These are phyloP conservation scores for Lichtheimia ornata DNA, from an alignment of 371 early-diverging fungal genomes.

Conservation along the genomic window DNA sequence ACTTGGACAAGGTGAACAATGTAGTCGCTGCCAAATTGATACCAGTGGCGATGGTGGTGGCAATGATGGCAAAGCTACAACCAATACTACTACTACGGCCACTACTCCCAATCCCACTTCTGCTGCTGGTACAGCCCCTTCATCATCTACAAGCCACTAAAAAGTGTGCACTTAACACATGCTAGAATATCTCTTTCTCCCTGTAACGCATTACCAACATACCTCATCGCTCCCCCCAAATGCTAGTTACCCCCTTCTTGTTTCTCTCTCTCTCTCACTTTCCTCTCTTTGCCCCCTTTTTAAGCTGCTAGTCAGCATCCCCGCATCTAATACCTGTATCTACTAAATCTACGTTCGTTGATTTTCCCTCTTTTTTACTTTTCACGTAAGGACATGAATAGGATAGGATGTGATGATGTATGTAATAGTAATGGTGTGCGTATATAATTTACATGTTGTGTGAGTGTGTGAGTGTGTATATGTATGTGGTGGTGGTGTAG, in stretches of 20 bases:
- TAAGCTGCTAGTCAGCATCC: no score
- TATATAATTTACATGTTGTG: neutral
- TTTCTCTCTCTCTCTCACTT: no score
- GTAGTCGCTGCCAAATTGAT: constrained; percentile 16
- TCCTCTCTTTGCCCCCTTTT: no score
- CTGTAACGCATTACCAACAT: no score
- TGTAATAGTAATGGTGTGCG: no score
- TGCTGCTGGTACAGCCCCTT: neutral
- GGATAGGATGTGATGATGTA: no score
- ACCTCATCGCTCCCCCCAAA: no score
- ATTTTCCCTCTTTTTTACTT: neutral
- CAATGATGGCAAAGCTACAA: constrained; percentile 2
- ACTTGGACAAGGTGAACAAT: constrained; percentile 11
- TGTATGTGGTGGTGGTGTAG: neutral
- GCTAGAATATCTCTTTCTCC: neutral
- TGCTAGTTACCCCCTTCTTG: no score
- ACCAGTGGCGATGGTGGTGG: neutral
- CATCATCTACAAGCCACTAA: no score
- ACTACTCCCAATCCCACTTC: neutral
- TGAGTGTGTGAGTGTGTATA: neutral
- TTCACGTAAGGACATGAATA: no score
- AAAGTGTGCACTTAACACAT: no score
- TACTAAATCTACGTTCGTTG: neutral
- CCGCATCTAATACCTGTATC: neutral
- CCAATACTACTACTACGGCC: neutral